Percentiles rank a stretch among this genome's conserved stretches.
Conservation (phyloP, 2,329 filamentous ascomycete species). For the Fusarium sororula region DNA sequence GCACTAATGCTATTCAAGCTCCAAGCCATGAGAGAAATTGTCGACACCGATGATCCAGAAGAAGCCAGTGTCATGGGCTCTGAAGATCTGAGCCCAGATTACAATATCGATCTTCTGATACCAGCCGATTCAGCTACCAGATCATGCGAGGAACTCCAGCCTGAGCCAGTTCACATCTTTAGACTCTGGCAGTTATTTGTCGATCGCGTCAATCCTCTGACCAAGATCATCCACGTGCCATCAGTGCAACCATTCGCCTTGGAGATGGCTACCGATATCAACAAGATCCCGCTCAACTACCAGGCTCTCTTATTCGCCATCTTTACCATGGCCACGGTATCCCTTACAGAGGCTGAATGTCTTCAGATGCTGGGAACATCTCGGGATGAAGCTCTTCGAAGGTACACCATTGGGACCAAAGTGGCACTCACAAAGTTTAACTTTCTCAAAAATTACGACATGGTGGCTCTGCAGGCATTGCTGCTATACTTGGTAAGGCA, state of each 20-base stretch:
- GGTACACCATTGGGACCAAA: slow-evolving; percentile 62
- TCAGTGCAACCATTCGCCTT: slow-evolving; percentile 72
- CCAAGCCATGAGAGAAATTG: slow-evolving; percentile 66
- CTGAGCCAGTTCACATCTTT: slow-evolving; percentile 72
- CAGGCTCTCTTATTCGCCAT: slow-evolving; percentile 73
- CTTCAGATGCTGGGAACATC: slow-evolving; percentile 60
- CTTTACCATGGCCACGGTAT: slow-evolving; percentile 68
- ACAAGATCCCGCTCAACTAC: slow-evolving; percentile 63
- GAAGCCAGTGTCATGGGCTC: slow-evolving; percentile 60
- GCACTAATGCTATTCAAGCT: slow-evolving; percentile 51
- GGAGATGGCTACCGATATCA: slow-evolving; percentile 66
- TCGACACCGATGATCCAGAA: slow-evolving; percentile 59
- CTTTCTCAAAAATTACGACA: slow-evolving; percentile 67
- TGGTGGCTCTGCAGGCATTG: slow-evolving; percentile 67
- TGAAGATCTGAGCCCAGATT: slow-evolving; percentile 61
- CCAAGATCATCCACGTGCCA: slow-evolving; percentile 77
- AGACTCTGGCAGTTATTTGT: slow-evolving; percentile 79
- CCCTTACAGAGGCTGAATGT: slow-evolving; percentile 66
- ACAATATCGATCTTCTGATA: slow-evolving; percentile 61
- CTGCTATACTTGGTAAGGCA: slow-evolving; percentile 63
- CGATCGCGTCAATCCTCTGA: slow-evolving; percentile 77
- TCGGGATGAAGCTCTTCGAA: slow-evolving; percentile 59
- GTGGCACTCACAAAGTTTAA: slow-evolving; percentile 59
- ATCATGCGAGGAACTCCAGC: slow-evolving; percentile 65
- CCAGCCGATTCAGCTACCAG: slow-evolving; percentile 51